Base-by-base conservation (phyloP, 441 rosid species). In the Erodium chrysanthum region DNA sequence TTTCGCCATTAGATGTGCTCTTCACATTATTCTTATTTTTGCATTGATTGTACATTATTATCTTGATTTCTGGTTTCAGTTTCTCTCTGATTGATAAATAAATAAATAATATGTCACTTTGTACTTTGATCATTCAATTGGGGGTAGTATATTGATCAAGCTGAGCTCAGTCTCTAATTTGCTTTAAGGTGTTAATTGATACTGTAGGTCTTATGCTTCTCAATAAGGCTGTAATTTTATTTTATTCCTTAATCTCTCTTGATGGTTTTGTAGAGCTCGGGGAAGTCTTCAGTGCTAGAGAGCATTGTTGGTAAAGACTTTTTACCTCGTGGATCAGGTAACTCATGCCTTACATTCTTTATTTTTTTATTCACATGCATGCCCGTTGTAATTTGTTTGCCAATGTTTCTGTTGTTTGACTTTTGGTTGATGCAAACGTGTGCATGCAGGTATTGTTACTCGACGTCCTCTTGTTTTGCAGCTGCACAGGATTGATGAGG, bases 241-340 rank as follows among this genome's bases (percentile, higher is more conserved):
- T 18, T 25, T 2, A 18, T n/a, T 37, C 33, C n/a, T 29, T 50
- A 71, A 66, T 68, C 50, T 65, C 29, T 33, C 22, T 10, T 44
- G 33, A 64, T 75, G 25, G 48, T 66, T 67, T 71, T 71, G 6
- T 77, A 92, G 98, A 92, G 98, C 76, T 90, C 98, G 50, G 98
- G 98, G 67, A 92, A 92, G 77, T 92, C 98, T 67, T 90, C 98
- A 2, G 96, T 92, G 73, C 80, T 92, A 68, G 98, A 92, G 77
- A 88, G 98, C 60, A 77, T 90, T 71, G 96, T 92, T 9, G 98
- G 98, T 31, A 92, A 92, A 80, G 98, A 90, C 68, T 92, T 92
- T 70, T 78, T 92, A 74, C 98, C 98, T 79, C 96, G 98, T 71
- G 98, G 98, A 7, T 84, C 98, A 31, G 98, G 96, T 92, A 82